Percentiles rank a stretch among this genome's conserved stretches.
Conservation (phyloP, 371 early-diverging fungal genomes). For the Chytridium lagenaria region DNA sequence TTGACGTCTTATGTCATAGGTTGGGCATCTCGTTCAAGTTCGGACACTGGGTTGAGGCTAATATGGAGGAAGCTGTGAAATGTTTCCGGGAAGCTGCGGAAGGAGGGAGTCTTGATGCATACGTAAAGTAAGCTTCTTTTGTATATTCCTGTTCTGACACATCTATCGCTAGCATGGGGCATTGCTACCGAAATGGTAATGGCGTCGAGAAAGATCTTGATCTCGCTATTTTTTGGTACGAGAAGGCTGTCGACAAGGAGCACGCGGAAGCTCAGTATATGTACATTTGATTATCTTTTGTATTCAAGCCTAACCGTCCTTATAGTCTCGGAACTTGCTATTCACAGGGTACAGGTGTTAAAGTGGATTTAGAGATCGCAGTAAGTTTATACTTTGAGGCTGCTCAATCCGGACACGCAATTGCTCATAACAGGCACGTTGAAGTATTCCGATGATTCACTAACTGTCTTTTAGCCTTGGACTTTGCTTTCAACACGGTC, state of each 20-base stretch:
- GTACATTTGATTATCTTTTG: background rate
- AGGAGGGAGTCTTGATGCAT: background rate
- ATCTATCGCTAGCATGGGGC: constrained; percentile 66
- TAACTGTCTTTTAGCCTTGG: constrained; percentile 19
- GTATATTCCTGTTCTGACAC: background rate
- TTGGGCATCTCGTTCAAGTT: background rate
- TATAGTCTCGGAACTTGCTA: constrained; percentile 33
- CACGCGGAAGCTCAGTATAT: background rate
- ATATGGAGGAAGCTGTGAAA: background rate
- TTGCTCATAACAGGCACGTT: constrained; percentile 28
- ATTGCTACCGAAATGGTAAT: constrained; percentile 82
- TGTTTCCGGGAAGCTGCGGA: background rate
- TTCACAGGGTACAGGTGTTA: constrained; percentile 33
- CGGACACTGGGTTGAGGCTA: background rate
- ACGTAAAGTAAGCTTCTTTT: background rate
- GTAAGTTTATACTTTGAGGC: constrained; percentile 34
- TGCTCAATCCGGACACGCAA: constrained; percentile 28
- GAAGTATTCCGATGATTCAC: too few relatives aligned
- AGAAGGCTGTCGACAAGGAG: background rate
- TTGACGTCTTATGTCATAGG: background rate
- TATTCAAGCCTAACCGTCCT: background rate
- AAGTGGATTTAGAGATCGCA: constrained; percentile 28
- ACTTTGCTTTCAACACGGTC: constrained; percentile 15
- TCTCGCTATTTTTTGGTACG: constrained; percentile 58
- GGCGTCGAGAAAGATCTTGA: constrained; percentile 67